Conservation (phyloP, 1,284 basidiomycete genomes). For the Sporisorium iseilematis-ciliati region DNA sequence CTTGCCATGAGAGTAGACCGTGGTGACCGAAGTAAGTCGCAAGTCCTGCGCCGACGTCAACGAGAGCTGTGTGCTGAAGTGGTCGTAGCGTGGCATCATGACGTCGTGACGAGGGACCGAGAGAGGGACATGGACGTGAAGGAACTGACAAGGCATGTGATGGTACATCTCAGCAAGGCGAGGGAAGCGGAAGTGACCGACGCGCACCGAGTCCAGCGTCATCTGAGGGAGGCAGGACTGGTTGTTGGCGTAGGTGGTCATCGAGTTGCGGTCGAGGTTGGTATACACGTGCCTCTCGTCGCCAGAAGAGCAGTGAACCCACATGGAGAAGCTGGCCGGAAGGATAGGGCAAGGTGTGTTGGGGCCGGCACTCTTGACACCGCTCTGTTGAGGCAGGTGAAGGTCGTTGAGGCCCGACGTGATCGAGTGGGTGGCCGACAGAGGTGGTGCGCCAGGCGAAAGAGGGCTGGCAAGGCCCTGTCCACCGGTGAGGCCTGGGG, state of each 20-base stretch:
- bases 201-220: slow-evolving; percentile 54
- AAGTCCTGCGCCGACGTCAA: slow-evolving; percentile 61
- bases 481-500: slow-evolving; percentile 39
- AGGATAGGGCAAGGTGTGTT: slow-evolving; percentile 58
- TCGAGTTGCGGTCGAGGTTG: slow-evolving; percentile 59
- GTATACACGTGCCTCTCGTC: slow-evolving; percentile 68
- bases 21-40: slow-evolving; percentile 66
- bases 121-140: slow-evolving; percentile 70
- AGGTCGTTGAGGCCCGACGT: slow-evolving; percentile 62
- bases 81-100: slow-evolving; percentile 59
- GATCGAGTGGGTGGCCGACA: slow-evolving; percentile 59
- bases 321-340: slow-evolving; percentile 68
- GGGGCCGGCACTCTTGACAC: slow-evolving; percentile 40
- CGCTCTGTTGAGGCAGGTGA: slow-evolving; percentile 50
- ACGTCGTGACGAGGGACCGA: slow-evolving; percentile 67
- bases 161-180: slow-evolving; percentile 68
- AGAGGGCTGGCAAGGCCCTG: slow-evolving; percentile 45
- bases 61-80: slow-evolving; percentile 66
- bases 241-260: slow-evolving; percentile 56
- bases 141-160: slow-evolving; percentile 70
- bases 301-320: slow-evolving; percentile 60
- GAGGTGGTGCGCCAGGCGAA: slow-evolving; percentile 51
- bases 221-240: slow-evolving; percentile 56
- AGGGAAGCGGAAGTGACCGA: slow-evolving; percentile 66
- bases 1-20: slow-evolving; percentile 70